phyloP scores from a whole-genome alignment of 2,329 filamentous ascomycete species.

The Amylocarpus encephaloides region DNA sequence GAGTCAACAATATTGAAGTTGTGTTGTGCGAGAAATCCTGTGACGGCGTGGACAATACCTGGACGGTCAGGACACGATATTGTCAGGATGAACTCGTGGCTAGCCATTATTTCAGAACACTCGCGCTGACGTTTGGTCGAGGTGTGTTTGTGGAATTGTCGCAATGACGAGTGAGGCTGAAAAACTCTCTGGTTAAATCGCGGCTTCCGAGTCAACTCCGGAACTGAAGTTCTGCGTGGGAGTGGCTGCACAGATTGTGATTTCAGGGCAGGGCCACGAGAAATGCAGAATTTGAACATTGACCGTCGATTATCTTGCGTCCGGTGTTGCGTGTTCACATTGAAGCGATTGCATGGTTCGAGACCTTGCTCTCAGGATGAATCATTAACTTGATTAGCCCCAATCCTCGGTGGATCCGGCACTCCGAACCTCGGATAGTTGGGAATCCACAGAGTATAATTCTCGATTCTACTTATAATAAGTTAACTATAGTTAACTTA shows the following conservation, averaged over 20 bases:
- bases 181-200: background rate
- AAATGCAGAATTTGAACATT: too few species aligned
- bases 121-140: background rate
- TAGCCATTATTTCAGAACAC: background rate
- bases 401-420: too few species aligned
- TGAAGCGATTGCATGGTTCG: too few species aligned
- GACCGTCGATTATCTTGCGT: too few species aligned
- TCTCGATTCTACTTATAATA: too few species aligned
- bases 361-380: too few species aligned
- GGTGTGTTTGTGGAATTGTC: background rate
- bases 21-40: conserved; percentile 66
- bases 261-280: too few species aligned
- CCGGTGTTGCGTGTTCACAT: too few species aligned
- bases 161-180: background rate
- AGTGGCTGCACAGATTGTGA: background rate
- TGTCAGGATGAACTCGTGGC: conserved; percentile 53
- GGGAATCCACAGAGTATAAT: too few species aligned
- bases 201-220: background rate
- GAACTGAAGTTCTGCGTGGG: background rate
- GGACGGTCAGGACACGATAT: conserved; percentile 79
- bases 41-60: conserved; percentile 80
- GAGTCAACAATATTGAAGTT: conserved; percentile 77
- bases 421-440: too few species aligned
- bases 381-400: too few species aligned
- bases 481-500: too few species aligned